Evolutionary conservation across 805 yeast species (phyloP).

Genomic region (Starmerella vaccinii): DNA sequence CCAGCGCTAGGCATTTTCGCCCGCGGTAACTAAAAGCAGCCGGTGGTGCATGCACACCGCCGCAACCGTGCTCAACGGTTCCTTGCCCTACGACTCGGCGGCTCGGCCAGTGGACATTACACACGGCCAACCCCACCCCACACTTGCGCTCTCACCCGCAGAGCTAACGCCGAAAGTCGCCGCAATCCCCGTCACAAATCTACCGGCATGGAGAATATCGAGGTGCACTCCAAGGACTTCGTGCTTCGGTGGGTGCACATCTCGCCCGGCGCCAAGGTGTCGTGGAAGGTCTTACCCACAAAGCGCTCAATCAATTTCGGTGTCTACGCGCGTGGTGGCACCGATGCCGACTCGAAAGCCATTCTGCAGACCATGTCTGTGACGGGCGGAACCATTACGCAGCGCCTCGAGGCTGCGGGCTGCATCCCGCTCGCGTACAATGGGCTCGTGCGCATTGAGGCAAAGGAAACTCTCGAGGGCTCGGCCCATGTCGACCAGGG

Average conservation of each 20-base stretch:
- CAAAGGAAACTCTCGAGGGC: slow-evolving; percentile 56
- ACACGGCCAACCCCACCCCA: neutral
- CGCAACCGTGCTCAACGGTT: slow-evolving; percentile 4
- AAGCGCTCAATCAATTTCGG: slow-evolving; percentile 46
- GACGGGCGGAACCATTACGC: slow-evolving; percentile 27
- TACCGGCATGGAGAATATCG: slow-evolving; percentile 70
- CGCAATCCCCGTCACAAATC: neutral
- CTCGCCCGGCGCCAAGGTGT: slow-evolving; percentile 52
- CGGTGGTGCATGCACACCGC: neutral
- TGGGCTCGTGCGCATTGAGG: slow-evolving; percentile 48
- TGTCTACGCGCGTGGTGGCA: slow-evolving; percentile 22
- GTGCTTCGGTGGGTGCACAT: slow-evolving; percentile 85
- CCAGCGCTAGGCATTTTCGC: neutral
- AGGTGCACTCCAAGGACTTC: slow-evolving; percentile 79
- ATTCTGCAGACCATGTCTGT: slow-evolving; percentile 26
- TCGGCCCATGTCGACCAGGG: slow-evolving; percentile 41
- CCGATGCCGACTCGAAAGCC: slow-evolving; percentile 4
- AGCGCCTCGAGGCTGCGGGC: slow-evolving; percentile 47
- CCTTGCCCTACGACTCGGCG: slow-evolving; percentile 4
- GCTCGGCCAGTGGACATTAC: slow-evolving; percentile 1
- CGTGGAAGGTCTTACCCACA: slow-evolving; percentile 75
- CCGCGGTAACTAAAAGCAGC: no score
- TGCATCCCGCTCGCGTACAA: slow-evolving; percentile 36
- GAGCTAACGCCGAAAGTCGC: neutral
- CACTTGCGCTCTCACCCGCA: neutral